Conservation (phyloP, 371 early-diverging fungal species). For the Coemansia sp. region DNA sequence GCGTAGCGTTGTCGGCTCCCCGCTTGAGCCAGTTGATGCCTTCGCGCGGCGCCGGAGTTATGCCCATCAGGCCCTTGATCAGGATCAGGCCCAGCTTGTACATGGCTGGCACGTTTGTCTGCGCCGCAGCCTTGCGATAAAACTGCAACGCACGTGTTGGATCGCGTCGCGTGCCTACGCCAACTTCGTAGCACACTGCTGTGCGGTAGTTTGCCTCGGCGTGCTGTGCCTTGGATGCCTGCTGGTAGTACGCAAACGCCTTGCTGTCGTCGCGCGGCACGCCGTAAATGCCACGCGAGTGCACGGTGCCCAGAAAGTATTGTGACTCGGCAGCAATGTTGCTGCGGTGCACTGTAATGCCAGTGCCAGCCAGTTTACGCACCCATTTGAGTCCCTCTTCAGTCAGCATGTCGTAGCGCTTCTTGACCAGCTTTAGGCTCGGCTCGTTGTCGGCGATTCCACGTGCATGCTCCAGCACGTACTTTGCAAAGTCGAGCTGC, state of each 20-base stretch:
- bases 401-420: constrained; percentile 34
- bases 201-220: constrained; percentile 91
- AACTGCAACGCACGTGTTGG: constrained; percentile 81
- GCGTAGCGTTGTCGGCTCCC: constrained; percentile 84
- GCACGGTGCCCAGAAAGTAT: constrained; percentile 88
- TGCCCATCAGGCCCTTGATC: constrained; percentile 75
- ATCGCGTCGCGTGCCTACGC: constrained; percentile 90
- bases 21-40: constrained; percentile 92
- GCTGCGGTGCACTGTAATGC: constrained; percentile 53
- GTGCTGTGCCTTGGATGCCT: constrained; percentile 91
- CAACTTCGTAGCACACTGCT: constrained; percentile 94
- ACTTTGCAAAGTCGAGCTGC: constrained; percentile 80
- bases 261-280: constrained; percentile 80
- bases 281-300: constrained; percentile 73
- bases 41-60: constrained; percentile 75
- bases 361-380: constrained; percentile 58
- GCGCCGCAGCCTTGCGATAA: constrained; percentile 90
- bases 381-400: constrained; percentile 56
- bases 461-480: constrained; percentile 63
- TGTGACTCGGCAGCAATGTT: constrained; percentile 75
- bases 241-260: constrained; percentile 88
- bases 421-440: constrained; percentile 67
- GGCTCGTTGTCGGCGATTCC: constrained; percentile 59
- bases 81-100: constrained; percentile 91
- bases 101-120: constrained; percentile 94